Evolutionary conservation across 306 rosid species (phyloP), one percentile per base, ranked within the genome.

Genomic region (Casuarina equisetifolia): DNA sequence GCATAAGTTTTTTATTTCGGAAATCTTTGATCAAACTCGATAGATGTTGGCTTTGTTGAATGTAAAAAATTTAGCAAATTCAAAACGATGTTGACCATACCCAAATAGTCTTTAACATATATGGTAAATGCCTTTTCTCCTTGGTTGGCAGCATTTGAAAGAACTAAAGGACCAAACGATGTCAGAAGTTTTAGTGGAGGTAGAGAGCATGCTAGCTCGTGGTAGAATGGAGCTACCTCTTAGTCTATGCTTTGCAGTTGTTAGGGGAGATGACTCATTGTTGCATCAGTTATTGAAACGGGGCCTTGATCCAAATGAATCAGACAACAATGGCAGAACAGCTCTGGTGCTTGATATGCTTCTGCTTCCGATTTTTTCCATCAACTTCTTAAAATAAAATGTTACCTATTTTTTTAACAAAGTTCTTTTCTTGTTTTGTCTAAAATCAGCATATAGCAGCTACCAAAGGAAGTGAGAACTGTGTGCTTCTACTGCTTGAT

Each of bases 161-260:
- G 94, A 82, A 38, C 63, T 78, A 1, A 83, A 87, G n/a, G 89
- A 96, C 77, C 96, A 98, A 76, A 72, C 87, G 1, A 92, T 96
- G 99, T 89, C 93, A 55, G 93, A 91, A 58, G 92, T 91, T 81
- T 75, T 96, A 77, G 69, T 69, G 82, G 97, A 93, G 85, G 90
- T 90, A 8, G 94, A 92, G 90, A 90, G 84, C 88, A 90, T 96
- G 97, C 80, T 96, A 53, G 91, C 97, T 81, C 89, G 88, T 64
- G 98, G 99, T 25, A 84, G 88, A 74, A 58, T 92, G 98, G 97
- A 88, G 82, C 81, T 92, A 62, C 98, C 99, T 9, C 89, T 96
- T 10, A 90, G 97, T 84, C 89, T 92, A 2, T 91, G 94, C 74
- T 91, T 95, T 74, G 97, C 98, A 54, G 89, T 97, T 76, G 64